Evolutionary conservation across 1,284 basidiomycete species (phyloP).

Genomic region (Testicularia cyperi): DNA sequence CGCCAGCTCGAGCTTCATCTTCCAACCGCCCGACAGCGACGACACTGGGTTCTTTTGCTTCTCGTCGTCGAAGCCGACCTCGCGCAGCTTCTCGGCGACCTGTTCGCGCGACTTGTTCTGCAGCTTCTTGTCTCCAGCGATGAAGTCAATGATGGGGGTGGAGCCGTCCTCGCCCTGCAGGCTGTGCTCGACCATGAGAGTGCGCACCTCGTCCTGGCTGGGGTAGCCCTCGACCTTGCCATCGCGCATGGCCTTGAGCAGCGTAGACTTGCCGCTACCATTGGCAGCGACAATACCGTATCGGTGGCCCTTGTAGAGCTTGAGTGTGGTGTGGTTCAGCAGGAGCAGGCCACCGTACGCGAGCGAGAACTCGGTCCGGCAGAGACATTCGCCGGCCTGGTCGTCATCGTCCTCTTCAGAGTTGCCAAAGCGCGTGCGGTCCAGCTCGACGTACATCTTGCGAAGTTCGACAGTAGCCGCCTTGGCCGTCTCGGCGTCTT

Average conservation of each 20-base stretch:
- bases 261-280: conserved; percentile 92
- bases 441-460: conserved; percentile 49
- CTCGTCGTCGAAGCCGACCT: conserved; percentile 78
- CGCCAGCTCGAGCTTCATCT: conserved; percentile 90
- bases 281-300: conserved; percentile 96
- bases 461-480: conserved; percentile 49
- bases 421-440: conserved; percentile 55
- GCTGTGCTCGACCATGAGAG: conserved; percentile 94
- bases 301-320: conserved; percentile 78
- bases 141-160: conserved; percentile 80
- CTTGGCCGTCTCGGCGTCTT: conserved; percentile 44
- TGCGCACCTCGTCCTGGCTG: conserved; percentile 78
- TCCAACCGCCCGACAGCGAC: conserved; percentile 96
- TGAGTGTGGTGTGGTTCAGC: conserved; percentile 90
- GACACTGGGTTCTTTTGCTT: conserved; percentile 83
- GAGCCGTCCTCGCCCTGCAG: conserved; percentile 88
- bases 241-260: conserved; percentile 92
- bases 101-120: conserved; percentile 49
- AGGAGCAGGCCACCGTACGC: conserved; percentile 94
- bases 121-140: conserved; percentile 70
- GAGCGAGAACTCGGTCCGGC: conserved; percentile 89
- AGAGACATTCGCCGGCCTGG: conserved; percentile 69
- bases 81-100: conserved; percentile 45
- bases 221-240: conserved; percentile 94
- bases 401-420: conserved; percentile 70